Base-by-base conservation (phyloP, 2,329 filamentous ascomycete species). In the Phialophora chinensis region DNA sequence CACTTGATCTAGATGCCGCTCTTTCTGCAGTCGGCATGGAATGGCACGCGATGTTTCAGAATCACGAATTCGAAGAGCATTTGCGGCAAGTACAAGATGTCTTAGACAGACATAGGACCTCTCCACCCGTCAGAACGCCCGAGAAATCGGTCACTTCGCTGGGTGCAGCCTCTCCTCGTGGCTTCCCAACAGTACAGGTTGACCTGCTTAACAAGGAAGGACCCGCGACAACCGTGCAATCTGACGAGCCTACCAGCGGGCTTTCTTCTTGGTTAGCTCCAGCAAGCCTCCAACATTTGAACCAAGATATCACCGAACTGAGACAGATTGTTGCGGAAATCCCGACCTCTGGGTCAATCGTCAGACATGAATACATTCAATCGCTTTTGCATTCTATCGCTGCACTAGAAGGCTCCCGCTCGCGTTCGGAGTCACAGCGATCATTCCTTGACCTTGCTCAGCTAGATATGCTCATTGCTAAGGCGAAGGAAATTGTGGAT, bases 11-110 rank as follows among this genome's bases (percentile, higher is more conserved):
- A 14, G 29, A 47, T 1, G 50, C 23, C n/a, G 61, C 54, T 10
- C 35, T 17, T 17, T 49, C 54, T 6, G 42, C 59, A 47, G 33
- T 64, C 35, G 49, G 50, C n/a, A 23, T 52, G 29, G 60, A 59
- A 12, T 63, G 56, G 60, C 53, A 60, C 25, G 59, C 63, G 3
- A 66, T 66, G 60, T 72, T 71, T 38, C 65, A 56, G 14, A 73
- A 73, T 53, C 52, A 58, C 44, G 50, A 60, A 52, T 68, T 73
- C 25, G 35, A 56, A 31, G 44, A 67, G 35, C 67, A 73, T 58
- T 62, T 72, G 5, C 27, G 55, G 11, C 57, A 53, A 27, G 50
- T 71, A 14, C 71, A 72, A 53, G 58, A 49, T 5, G 47, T 59
- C 10, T 55, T 73, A n/a, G 42, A 63, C 31, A 59, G 38, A 42